Evolutionary conservation across 2,329 filamentous ascomycete genomes (phyloP).

Genomic region (Fusarium beomiforme): DNA sequence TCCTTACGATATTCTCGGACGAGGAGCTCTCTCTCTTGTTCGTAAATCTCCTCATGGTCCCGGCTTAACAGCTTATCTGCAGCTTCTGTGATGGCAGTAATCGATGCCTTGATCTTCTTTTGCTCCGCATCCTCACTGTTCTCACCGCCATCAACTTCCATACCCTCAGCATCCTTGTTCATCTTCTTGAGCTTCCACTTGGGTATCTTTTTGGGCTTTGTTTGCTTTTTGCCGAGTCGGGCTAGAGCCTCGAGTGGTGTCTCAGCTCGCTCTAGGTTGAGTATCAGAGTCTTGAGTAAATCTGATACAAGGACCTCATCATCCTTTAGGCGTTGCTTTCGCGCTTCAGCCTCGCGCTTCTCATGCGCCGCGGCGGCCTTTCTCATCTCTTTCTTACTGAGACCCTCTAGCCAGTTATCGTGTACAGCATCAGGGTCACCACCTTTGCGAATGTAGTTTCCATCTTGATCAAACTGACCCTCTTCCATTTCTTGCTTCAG

Average conservation of each 20-base stretch:
- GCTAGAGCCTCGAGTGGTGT: slow-evolving; percentile 89
- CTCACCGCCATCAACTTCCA: slow-evolving; percentile 72
- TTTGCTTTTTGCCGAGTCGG: slow-evolving; percentile 75
- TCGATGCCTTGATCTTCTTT: slow-evolving; percentile 73
- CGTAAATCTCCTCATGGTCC: slow-evolving; percentile 91
- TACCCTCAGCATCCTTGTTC: slow-evolving; percentile 63
- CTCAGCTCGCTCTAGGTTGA: slow-evolving; percentile 79
- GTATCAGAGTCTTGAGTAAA: slow-evolving; percentile 77
- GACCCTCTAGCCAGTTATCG: slow-evolving; percentile 90
- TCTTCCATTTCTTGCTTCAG: slow-evolving; percentile 91
- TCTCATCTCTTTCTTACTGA: slow-evolving; percentile 94
- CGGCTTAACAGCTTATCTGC: slow-evolving; percentile 87
- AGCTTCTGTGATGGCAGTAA: slow-evolving; percentile 86
- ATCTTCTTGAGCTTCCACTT: slow-evolving; percentile 78
- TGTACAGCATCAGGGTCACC: slow-evolving; percentile 89
- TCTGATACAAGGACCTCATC: slow-evolving; percentile 80
- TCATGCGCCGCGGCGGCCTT: slow-evolving; percentile 88
- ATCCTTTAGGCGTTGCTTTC: slow-evolving; percentile 75
- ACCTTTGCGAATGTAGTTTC: slow-evolving; percentile 92
- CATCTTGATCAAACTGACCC: slow-evolving; percentile 87
- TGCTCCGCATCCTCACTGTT: slow-evolving; percentile 73
- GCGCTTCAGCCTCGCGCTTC: slow-evolving; percentile 80
- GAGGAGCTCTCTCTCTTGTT: slow-evolving; percentile 84
- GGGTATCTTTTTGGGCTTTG: slow-evolving; percentile 67
- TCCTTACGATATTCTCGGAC: slow-evolving; percentile 85